Evolutionary conservation across 164 flowering plant species (phyloP).

Genomic region (Umbellularia californica): DNA sequence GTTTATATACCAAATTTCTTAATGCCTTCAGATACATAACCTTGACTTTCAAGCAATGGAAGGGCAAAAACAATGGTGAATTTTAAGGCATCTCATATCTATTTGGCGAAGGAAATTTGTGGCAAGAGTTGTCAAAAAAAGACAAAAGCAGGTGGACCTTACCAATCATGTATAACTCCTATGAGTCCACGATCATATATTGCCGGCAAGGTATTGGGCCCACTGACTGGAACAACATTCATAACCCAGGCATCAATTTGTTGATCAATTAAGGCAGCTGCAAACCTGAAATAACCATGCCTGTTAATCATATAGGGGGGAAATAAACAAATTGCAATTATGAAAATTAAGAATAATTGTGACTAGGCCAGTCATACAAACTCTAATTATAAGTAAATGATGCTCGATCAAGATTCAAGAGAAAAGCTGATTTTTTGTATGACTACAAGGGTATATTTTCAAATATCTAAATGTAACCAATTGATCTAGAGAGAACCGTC

Average conservation of each 20-base stretch:
- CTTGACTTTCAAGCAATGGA: no score
- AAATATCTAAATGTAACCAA: background rate
- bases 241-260: slow-evolving; percentile 71
- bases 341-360: background rate
- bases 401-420: background rate
- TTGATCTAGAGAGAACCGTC: background rate
- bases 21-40: no score
- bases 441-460: background rate
- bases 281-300: slow-evolving; percentile 53
- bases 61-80: no score
- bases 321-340: background rate
- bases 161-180: slow-evolving; percentile 94
- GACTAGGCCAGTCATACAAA: background rate
- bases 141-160: slow-evolving; percentile 8
- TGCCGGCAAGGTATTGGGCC: slow-evolving; percentile 78
- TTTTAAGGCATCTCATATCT: background rate
- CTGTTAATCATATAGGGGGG: no score
- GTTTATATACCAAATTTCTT: no score
- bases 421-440: background rate
- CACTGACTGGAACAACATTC: slow-evolving; percentile 84
- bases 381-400: background rate
- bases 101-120: background rate
- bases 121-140: background rate
- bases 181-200: slow-evolving; percentile 88
- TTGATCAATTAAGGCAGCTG: slow-evolving; percentile 67